Evolutionary conservation across 768 basidiomycete species (phyloP).

Genomic region (Pleurotus platypus): DNA sequence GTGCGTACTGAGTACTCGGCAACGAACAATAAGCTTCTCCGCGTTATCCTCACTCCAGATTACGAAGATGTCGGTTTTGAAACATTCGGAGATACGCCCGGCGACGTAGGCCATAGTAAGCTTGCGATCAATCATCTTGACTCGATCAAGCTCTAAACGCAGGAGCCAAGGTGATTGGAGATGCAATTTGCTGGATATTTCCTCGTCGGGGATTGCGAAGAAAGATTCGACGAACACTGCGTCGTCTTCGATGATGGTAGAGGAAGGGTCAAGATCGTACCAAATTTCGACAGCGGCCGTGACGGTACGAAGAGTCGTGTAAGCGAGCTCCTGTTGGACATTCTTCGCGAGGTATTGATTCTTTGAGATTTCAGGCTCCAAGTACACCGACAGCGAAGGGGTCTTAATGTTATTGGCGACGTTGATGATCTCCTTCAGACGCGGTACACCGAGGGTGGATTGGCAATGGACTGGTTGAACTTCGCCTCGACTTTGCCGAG

Average conservation of each 20-base stretch:
- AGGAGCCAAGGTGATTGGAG: slow-evolving; percentile 96
- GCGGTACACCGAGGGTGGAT: slow-evolving; percentile 97
- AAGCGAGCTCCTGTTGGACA: slow-evolving; percentile 91
- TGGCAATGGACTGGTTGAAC: slow-evolving; percentile 89
- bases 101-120: slow-evolving; percentile 94
- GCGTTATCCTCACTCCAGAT: slow-evolving; percentile 99
- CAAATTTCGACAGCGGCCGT: slow-evolving; percentile 96
- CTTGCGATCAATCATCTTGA: slow-evolving; percentile 97
- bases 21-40: slow-evolving; percentile 94
- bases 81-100: slow-evolving; percentile 88
- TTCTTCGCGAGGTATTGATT: slow-evolving; percentile 71
- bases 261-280: slow-evolving; percentile 91
- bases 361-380: slow-evolving; percentile 65
- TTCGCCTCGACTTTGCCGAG: slow-evolving; percentile 93
- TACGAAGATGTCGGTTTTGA: slow-evolving; percentile 94
- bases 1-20: slow-evolving; percentile 81
- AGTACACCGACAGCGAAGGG: slow-evolving; percentile 90
- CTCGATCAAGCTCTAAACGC: slow-evolving; percentile 93
- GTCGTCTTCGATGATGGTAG: slow-evolving; percentile 96
- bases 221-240: slow-evolving; percentile 94
- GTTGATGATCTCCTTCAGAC: slow-evolving; percentile 99
- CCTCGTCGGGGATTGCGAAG: slow-evolving; percentile 99
- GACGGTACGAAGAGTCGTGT: slow-evolving; percentile 89
- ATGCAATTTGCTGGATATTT: slow-evolving; percentile 86
- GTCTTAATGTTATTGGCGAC: slow-evolving; percentile 99